Conservation (phyloP, 2,329 filamentous ascomycete species). For the Teratosphaeria gauchensis region DNA sequence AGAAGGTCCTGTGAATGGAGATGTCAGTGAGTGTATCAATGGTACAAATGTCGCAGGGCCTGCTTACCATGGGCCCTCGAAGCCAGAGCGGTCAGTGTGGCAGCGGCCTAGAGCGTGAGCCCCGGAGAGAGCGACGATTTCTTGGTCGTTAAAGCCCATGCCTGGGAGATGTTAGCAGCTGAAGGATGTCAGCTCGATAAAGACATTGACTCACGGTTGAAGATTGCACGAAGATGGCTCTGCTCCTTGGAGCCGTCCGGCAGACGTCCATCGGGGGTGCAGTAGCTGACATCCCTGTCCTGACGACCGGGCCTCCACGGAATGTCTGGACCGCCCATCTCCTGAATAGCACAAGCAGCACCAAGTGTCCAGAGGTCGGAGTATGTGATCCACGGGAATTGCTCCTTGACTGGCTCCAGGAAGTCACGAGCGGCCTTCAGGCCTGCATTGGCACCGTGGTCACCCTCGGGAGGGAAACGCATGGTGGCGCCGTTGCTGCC, state of each 20-base stretch:
- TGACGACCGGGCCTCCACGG: constrained; percentile 79
- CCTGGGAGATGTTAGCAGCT: background rate
- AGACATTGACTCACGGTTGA: constrained; percentile 70
- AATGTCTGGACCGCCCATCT: constrained; percentile 83
- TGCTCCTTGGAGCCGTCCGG: constrained; percentile 71
- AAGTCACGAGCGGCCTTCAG: constrained; percentile 81
- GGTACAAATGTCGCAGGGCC: background rate
- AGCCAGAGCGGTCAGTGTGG: constrained; percentile 82
- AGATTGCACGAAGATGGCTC: constrained; percentile 81
- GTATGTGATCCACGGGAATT: constrained; percentile 94
- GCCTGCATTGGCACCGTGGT: constrained; percentile 90
- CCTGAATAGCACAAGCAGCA: constrained; percentile 79
- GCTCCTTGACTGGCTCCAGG: constrained; percentile 78
- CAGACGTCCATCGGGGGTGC: constrained; percentile 87
- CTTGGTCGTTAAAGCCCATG: constrained; percentile 96
- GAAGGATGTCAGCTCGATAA: background rate
- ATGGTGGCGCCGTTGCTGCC: constrained; percentile 73
- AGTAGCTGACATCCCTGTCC: constrained; percentile 71
- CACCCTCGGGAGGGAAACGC: constrained; percentile 81
- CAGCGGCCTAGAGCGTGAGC: constrained; percentile 83
- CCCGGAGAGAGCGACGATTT: constrained; percentile 83
- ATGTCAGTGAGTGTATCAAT: background rate
- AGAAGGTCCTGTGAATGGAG: constrained; percentile 51
- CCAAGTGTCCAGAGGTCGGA: constrained; percentile 93
- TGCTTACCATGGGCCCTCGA: constrained; percentile 64